Conservation (phyloP, 129 eudicot species). For the Helichrysum umbraculigerum region DNA sequence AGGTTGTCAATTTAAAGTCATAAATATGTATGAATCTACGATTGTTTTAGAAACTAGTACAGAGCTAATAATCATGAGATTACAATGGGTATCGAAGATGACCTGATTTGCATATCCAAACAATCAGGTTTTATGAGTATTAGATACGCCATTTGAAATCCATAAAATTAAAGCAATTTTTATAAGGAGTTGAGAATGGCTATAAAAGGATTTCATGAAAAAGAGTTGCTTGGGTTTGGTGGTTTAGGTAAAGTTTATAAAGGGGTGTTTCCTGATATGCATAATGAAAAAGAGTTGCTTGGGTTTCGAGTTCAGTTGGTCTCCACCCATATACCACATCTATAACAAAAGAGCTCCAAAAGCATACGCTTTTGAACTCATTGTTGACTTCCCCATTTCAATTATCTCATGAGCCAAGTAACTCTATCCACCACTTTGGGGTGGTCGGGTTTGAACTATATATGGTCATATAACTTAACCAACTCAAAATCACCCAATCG, state of each 20-base stretch:
- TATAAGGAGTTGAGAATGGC: slow-evolving; percentile 51
- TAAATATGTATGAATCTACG: no score
- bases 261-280: slow-evolving; percentile 38
- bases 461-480: slow-evolving; percentile 62
- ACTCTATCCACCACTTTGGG: slow-evolving; percentile 56
- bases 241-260: slow-evolving; percentile 68
- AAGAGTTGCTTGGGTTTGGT: slow-evolving; percentile 47
- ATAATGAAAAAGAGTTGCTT: no score
- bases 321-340: slow-evolving; percentile 60
- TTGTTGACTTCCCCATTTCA: slow-evolving; percentile 53
- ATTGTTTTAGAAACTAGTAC: no score
- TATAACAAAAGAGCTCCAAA: slow-evolving; percentile 51
- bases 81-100: no score
- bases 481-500: slow-evolving; percentile 63
- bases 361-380: slow-evolving; percentile 54
- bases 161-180: background rate
- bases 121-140: no score
- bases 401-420: slow-evolving; percentile 60
- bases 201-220: slow-evolving; percentile 55
- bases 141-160: no score
- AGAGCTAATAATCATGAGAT: no score
- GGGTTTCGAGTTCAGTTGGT: slow-evolving; percentile 36
- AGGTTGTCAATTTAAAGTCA: no score
- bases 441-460: slow-evolving; percentile 42
- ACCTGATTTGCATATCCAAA: no score